Conservation (phyloP, 257 asterid species). For the Fraxinus pennsylvanica region DNA sequence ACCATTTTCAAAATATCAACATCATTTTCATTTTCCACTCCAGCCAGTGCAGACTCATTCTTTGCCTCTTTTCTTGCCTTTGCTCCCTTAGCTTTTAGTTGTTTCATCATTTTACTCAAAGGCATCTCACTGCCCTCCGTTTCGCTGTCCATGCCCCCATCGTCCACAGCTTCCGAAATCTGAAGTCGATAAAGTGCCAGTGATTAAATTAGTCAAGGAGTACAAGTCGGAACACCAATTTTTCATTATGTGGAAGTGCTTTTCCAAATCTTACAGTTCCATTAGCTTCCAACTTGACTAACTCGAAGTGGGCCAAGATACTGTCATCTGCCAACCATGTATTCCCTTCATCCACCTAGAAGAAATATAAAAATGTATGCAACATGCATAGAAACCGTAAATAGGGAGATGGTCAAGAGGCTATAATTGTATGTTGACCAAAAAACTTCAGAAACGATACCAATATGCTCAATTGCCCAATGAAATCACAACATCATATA, state of each 20-base stretch:
- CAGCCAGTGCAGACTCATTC: conserved; percentile 49
- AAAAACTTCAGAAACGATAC: neutral
- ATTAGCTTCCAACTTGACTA: conserved; percentile 74
- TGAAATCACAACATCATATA: neutral
- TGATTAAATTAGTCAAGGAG: conserved; percentile 24
- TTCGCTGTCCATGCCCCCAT: conserved; percentile 81
- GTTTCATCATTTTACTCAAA: conserved; percentile 78
- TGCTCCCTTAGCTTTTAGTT: conserved; percentile 78
- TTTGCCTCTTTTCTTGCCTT: conserved; percentile 79
- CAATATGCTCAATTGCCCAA: neutral
- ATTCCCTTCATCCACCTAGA: conserved; percentile 61
- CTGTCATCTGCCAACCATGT: conserved; percentile 91
- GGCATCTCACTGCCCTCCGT: conserved; percentile 94
- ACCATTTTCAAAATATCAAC: conserved; percentile 84
- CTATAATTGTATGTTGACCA: neutral
- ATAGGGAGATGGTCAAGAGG: conserved; percentile 23
- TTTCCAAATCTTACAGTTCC: conserved; percentile 58
- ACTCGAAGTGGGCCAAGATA: conserved; percentile 69
- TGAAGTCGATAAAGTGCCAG: conserved; percentile 35
- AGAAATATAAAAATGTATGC: conserved; percentile 26
- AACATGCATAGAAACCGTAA: neutral
- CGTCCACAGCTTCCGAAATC: conserved; percentile 65
- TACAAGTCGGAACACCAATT: conserved; percentile 2
- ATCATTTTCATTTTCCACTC: conserved; percentile 43
- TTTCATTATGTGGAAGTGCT: conserved; percentile 3